Conservation (phyloP, 2,329 filamentous ascomycete genomes). For the Arthrobotrys sinensis region DNA sequence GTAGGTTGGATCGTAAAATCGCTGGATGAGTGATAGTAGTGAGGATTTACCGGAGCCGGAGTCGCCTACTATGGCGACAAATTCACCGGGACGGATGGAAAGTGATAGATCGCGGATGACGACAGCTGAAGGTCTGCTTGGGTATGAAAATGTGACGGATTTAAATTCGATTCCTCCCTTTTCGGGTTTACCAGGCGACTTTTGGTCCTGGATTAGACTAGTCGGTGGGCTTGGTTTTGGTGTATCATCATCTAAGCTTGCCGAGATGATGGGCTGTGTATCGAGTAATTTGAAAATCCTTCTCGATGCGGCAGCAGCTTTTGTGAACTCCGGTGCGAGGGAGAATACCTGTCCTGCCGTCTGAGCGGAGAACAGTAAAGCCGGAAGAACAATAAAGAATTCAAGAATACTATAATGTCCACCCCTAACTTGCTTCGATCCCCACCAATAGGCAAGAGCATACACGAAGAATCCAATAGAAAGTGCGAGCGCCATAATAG, state of each 20-base stretch:
- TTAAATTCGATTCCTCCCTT: constrained; percentile 71
- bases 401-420: constrained; percentile 78
- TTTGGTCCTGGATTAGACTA: constrained; percentile 67
- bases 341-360: constrained; percentile 82
- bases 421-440: constrained; percentile 77
- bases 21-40: constrained; percentile 73
- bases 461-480: constrained; percentile 78
- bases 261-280: constrained; percentile 64
- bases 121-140: constrained; percentile 73
- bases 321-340: constrained; percentile 81
- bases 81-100: constrained; percentile 74
- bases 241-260: constrained; percentile 20
- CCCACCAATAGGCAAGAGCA: constrained; percentile 86
- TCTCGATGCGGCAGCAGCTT: constrained; percentile 75
- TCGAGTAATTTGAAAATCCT: constrained; percentile 69
- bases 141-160: constrained; percentile 77
- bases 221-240: constrained; percentile 9
- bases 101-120: constrained; percentile 75
- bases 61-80: constrained; percentile 77
- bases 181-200: constrained; percentile 67
- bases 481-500: constrained; percentile 71
- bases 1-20: constrained; percentile 70
- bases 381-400: constrained; percentile 81
- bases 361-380: constrained; percentile 80
- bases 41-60: constrained; percentile 79